phyloP scores from a whole-genome alignment of 306 rosid species.

The Senna siamea region DNA sequence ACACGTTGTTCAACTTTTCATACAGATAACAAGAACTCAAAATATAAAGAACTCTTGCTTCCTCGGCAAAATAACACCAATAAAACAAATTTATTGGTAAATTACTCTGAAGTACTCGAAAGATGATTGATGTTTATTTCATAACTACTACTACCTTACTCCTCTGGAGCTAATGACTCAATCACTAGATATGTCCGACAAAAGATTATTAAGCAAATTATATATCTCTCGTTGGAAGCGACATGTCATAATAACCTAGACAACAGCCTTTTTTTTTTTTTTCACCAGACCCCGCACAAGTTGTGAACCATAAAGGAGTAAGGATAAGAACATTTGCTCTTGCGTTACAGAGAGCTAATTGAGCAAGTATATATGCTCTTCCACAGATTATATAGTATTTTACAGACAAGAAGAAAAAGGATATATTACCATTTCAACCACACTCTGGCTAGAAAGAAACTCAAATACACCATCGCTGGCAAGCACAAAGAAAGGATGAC shows the following conservation, averaged over 20 bases:
- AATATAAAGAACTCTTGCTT: not conserved
- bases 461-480: constrained; percentile 99
- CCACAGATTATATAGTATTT: constrained; percentile 15
- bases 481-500: constrained; percentile 88
- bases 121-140: not conserved
- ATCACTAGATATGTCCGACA: not conserved
- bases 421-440: constrained; percentile 89
- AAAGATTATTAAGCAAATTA: not conserved
- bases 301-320: constrained; percentile 26
- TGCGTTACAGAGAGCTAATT: constrained; percentile 19
- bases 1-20: not conserved
- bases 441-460: constrained; percentile 94
- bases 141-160: not conserved
- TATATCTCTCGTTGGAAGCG: not conserved
- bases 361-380: not conserved
- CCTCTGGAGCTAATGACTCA: not conserved
- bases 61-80: not conserved
- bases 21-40: not conserved
- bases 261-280: constrained; percentile 28
- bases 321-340: constrained; percentile 27
- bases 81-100: not conserved
- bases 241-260: constrained; percentile 24
- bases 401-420: constrained; percentile 15
- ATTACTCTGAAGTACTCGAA: not conserved
- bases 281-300: constrained; percentile 35